Conservation (phyloP, 768 basidiomycete species). For the Calocybe gangraenosa region DNA sequence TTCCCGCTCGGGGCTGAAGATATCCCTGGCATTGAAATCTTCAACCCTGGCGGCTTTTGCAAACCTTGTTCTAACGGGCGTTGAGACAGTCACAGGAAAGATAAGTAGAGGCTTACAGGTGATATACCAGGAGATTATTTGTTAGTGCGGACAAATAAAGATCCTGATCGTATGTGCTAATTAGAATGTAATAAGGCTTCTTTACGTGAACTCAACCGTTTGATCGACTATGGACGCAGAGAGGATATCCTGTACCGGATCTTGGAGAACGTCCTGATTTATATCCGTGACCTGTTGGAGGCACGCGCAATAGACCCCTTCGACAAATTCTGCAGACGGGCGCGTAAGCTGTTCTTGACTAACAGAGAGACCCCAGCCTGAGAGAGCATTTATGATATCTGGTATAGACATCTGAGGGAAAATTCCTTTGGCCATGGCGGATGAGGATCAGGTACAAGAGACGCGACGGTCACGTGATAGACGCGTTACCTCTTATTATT, state of each 20-base stretch:
- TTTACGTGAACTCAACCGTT: conserved; percentile 45
- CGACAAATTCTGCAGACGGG: conserved; percentile 69
- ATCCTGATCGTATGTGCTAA: conserved; percentile 41
- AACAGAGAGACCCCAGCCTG: conserved; percentile 65
- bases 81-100: conserved; percentile 1
- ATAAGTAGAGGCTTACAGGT: conserved; percentile 46
- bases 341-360: conserved; percentile 63
- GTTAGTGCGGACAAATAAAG: conserved; percentile 56
- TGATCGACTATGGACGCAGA: conserved; percentile 46
- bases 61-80: conserved; percentile 51
- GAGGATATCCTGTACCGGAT: conserved; percentile 54
- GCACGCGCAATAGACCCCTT: conserved; percentile 64
- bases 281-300: conserved; percentile 70
- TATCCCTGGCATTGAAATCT: conserved; percentile 73
- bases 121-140: conserved; percentile 63
- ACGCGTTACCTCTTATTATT: conserved; percentile 9
- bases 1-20: conserved; percentile 66
- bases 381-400: conserved; percentile 63
- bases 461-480: conserved; percentile 25
- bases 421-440: conserved; percentile 42
- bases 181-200: not conserved
- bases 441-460: conserved; percentile 2
- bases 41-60: conserved; percentile 70
- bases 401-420: conserved; percentile 63
- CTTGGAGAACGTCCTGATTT: conserved; percentile 51